Evolutionary conservation across 1,139 yeast genomes (phyloP), one percentile per base, ranked within the genome.

Genomic region (Geotrichum fermentans): DNA sequence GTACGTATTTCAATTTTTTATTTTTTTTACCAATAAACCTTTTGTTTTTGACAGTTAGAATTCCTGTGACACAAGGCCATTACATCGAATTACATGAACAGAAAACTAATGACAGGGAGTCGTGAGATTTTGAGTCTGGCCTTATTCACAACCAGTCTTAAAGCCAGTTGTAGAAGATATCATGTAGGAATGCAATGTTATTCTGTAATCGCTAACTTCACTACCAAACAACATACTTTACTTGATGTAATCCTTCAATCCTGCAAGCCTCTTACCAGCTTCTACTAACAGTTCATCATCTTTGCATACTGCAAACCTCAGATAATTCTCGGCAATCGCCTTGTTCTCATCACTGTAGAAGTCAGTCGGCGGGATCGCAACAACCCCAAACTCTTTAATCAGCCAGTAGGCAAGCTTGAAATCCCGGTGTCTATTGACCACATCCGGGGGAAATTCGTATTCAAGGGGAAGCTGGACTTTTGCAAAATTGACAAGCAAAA

Each of bases 291-390:
- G 73, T 4, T 71, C 73, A 63, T 92, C 95, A 60, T 85, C 96
- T 70, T 92, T 92, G 73, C 98, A 92, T 16, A 92, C 95, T 14
- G 98, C 97, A 67, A 92, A 90, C 64, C 98, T 80, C 55, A 92
- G 73, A 64, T 89, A 80, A 58, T 86, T 83, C 63, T 89, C 96
- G 47, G 92, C 89, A 16, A 82, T 79, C 52, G 78, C 74, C 29
- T 86, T 90, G 53, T 79, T 78, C 65, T 85, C 82, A 41, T 78
- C 75, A 40, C 79, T 77, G 62, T 87, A 80, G 63, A 92, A 92
- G 66, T 90, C 98, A 4, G 96, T 84, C 28, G 97, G 97, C 11
- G 98, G 98, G 57, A 92, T 90, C 4, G 95, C 85, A 21, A 92
- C 97, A 40, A 92, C 95, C 4, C 98, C 98, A 50, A 92, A 68